Base-by-base conservation (phyloP, 2,329 filamentous ascomycete genomes). In the Penicillium hesseltinei region DNA sequence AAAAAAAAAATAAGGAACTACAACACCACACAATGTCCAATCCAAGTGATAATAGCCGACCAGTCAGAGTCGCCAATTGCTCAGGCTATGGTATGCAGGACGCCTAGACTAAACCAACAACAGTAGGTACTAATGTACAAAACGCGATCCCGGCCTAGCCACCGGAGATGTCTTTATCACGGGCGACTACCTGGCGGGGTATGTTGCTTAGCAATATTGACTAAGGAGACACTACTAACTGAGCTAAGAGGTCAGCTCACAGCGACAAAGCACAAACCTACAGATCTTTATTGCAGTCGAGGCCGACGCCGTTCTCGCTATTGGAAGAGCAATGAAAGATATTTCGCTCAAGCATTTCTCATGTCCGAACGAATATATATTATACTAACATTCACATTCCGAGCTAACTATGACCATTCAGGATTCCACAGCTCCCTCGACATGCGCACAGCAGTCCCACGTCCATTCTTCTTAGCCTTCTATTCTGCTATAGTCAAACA, bases 181-280 rank as follows among this genome's bases (percentile, higher is more conserved):
- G 0, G 81, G 81, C 11, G 82, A 84, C 59, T 83, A 81, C 62
- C 74, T 82, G 38, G 77, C 78, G 10, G 10, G 78, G 77, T 75
- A 62, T 58, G 67, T 58, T 21, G 23, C 62, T 58, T 13, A 31
- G 21, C 50, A 9, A 10, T 15, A 27, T 45, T 6, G 2, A 40
- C 39, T 8, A 17, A 19, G 3, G 19, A 39, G 3, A n/a, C 11
- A 25, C 31, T 21, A 60, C 51, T 65, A 54, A 57, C 31, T 29
- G 9, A 9, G 71, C 63, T 9, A 17, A 73, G 76, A 79, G 64
- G 73, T 78, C 3, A 52, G 61, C 2, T 72, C 64, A 7, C 78
- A 81, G 62, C 64, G 75, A 6, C 63, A 71, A 3, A 75, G 77
- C 40, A 79, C 77, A 3, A 79, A 78, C 58, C 66, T 80, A 49